A percentile compares a stretch with the other conserved stretches of the same genome.
phyloP scores from a whole-genome alignment of 164 flowering plant genomes.

The Brasenia schreberi region DNA sequence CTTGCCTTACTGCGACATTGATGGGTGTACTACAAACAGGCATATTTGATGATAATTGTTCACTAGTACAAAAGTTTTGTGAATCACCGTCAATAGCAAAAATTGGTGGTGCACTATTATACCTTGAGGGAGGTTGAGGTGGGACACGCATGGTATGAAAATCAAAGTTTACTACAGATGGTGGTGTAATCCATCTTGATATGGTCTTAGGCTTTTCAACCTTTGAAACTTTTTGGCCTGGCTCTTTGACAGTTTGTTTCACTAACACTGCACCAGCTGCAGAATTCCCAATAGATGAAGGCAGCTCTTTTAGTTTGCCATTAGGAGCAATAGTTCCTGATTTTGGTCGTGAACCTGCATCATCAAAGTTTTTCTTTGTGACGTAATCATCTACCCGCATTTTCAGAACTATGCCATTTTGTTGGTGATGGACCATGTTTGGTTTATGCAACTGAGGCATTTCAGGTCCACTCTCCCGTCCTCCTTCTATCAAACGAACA shows the following conservation, averaged over 20 bases:
- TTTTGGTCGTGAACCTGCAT: constrained; percentile 14
- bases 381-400: no score
- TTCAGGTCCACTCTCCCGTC: no score
- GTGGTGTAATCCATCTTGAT: constrained; percentile 64
- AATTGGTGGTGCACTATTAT: constrained; percentile 66
- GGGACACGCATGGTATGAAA: constrained; percentile 43
- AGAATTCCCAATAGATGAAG: constrained; percentile 4
- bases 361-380: constrained; percentile 14
- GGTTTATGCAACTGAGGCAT: no score
- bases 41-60: no score
- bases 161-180: constrained; percentile 22
- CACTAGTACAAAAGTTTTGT: no score
- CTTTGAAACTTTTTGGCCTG: constrained; percentile 29
- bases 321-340: constrained; percentile 3
- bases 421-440: no score
- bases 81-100: constrained; percentile 10
- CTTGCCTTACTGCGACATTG: neutral
- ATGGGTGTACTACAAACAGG: no score
- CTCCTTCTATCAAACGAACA: no score
- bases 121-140: constrained; percentile 54
- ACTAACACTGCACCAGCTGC: constrained; percentile 19
- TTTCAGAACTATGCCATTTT: no score
- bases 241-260: constrained; percentile 30
- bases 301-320: constrained; percentile 15
- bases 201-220: constrained; percentile 37